A percentile compares a stretch with the other conserved stretches of the same genome.
Conservation (phyloP, 257 asterid genomes). For the Euphrasia confusa region DNA sequence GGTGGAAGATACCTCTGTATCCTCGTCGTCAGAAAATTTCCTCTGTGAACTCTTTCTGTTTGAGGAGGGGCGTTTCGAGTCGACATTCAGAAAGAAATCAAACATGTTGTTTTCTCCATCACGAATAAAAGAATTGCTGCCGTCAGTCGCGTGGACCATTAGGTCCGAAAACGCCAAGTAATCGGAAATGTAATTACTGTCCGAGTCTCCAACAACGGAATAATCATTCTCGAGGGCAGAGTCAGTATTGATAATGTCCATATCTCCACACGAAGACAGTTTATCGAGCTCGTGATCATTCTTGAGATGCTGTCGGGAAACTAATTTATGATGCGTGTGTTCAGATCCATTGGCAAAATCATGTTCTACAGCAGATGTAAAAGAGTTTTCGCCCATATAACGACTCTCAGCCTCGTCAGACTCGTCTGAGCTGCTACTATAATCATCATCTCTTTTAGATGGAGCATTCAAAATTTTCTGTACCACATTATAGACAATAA, state of each 20-base stretch:
- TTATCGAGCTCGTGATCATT: conserved; percentile 11
- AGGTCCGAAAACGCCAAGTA: conserved; percentile 84
- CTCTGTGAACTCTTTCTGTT: conserved; percentile 26
- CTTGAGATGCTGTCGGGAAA: not conserved
- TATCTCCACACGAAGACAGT: not conserved
- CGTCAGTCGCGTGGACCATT: conserved; percentile 57
- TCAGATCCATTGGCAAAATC: conserved; percentile 18
- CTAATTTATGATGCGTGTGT: not conserved
- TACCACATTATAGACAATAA: conserved; percentile 21
- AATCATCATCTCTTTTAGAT: conserved; percentile 39
- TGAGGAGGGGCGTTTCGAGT: conserved; percentile 35
- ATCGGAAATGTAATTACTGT: conserved; percentile 53
- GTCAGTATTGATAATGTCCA: conserved; percentile 13
- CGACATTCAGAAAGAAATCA: conserved; percentile 63
- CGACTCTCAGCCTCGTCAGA: conserved; percentile 90
- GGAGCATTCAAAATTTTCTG: conserved; percentile 37
- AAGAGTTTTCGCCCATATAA: conserved; percentile 50
- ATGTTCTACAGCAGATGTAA: conserved; percentile 22
- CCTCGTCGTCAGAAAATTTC: conserved; percentile 62
- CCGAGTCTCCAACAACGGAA: conserved; percentile 46
- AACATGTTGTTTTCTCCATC: conserved; percentile 62
- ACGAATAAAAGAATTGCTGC: conserved; percentile 30
- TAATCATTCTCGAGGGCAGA: conserved; percentile 33
- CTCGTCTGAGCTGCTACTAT: conserved; percentile 52
- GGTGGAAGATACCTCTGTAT: conserved; percentile 74